A percentile compares a stretch with the other conserved stretches of the same genome.
Conservation (phyloP, 2,329 filamentous ascomycete species). For the Aspergillus brasiliensis region DNA sequence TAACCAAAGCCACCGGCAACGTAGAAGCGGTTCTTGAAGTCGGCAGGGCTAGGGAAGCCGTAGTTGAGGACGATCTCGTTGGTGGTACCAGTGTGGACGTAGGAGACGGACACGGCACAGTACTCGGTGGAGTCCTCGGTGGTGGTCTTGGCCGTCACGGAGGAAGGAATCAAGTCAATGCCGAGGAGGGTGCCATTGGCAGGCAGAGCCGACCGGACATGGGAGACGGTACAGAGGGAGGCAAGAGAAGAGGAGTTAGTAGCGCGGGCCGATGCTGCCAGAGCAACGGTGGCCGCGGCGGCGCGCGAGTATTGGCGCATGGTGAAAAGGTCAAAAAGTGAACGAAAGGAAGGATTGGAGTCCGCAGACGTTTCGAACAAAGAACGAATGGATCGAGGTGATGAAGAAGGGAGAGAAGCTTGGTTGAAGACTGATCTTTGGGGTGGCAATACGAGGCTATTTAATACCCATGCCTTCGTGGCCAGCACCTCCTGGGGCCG, state of each 20-base stretch:
- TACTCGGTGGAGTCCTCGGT: slow-evolving; percentile 27
- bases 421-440: background rate
- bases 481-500: background rate
- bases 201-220: slow-evolving; percentile 47
- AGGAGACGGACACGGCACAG: slow-evolving; percentile 48
- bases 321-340: background rate
- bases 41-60: slow-evolving; percentile 37
- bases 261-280: slow-evolving; percentile 2
- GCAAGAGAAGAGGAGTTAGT: slow-evolving; percentile 26
- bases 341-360: background rate
- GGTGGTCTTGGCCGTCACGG: slow-evolving; percentile 43
- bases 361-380: background rate
- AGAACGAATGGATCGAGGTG: background rate
- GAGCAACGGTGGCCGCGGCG: slow-evolving; percentile 2
- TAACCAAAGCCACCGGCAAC: slow-evolving; percentile 49
- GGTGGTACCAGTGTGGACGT: slow-evolving; percentile 45
- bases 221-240: slow-evolving; percentile 46
- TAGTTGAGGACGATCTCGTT: slow-evolving; percentile 41
- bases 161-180: slow-evolving; percentile 43
- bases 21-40: slow-evolving; percentile 50
- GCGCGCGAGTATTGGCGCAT: slow-evolving; percentile 8
- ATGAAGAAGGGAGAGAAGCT: background rate
- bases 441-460: background rate
- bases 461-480: background rate
- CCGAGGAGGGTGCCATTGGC: slow-evolving; percentile 46